Evolutionary conservation across 495 filamentous ascomycete species (phyloP).

Genomic region (Stereocaulon alpinum): DNA sequence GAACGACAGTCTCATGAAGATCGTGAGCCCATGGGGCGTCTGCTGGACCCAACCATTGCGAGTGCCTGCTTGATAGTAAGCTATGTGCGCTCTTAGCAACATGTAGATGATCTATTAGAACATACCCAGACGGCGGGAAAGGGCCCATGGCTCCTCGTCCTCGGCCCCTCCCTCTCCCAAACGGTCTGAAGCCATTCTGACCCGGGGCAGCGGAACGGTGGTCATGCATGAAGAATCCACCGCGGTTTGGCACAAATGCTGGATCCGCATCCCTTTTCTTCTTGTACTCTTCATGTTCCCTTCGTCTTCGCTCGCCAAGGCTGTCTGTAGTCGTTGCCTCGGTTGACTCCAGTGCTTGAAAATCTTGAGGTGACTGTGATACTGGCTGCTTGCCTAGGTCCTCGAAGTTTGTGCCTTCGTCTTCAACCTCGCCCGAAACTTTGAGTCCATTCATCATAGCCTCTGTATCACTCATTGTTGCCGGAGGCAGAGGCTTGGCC

Average conservation of each 20-base stretch:
- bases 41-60: conserved; percentile 43
- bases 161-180: conserved; percentile 3
- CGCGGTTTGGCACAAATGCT: conserved; percentile 88
- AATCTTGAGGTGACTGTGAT: conserved; percentile 25
- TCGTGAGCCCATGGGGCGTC: conserved; percentile 85
- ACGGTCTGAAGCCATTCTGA: conserved; percentile 29
- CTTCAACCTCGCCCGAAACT: conserved; percentile 47
- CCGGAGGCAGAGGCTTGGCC: conserved; percentile 12
- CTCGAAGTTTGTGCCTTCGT: conserved; percentile 57
- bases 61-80: conserved; percentile 30
- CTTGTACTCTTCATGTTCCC: conserved; percentile 83
- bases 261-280: conserved; percentile 83
- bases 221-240: conserved; percentile 54
- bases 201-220: conserved; percentile 42
- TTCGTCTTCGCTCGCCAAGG: conserved; percentile 56
- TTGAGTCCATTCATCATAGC: conserved; percentile 80
- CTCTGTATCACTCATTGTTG: conserved; percentile 59
- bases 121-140: conserved; percentile 26
- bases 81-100: background rate
- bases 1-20: conserved; percentile 74
- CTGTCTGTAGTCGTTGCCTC: conserved; percentile 33
- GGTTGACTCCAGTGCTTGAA: conserved; percentile 25
- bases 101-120: background rate
- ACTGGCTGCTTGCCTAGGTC: conserved; percentile 36
- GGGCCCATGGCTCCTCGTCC: conserved; percentile 3